phyloP scores from a whole-genome alignment of 2,329 filamentous ascomycete species.

The Aspergillus fischeri region DNA sequence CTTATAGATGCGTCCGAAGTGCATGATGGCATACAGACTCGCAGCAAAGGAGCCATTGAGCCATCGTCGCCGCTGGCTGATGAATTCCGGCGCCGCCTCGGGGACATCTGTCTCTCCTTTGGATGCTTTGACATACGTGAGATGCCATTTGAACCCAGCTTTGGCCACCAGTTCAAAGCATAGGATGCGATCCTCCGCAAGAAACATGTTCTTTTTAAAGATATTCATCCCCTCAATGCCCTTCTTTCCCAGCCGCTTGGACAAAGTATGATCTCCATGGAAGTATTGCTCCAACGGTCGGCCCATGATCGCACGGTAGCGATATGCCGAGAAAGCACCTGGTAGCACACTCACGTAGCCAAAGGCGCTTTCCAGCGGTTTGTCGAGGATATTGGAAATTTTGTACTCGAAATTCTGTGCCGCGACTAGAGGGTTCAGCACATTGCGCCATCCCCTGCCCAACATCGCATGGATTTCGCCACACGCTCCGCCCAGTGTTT shows the following conservation, averaged over 20 bases:
- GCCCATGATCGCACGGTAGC: constrained; percentile 97
- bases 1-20: constrained; percentile 98
- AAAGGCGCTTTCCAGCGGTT: constrained; percentile 93
- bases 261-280: constrained; percentile 97
- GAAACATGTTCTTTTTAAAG: constrained; percentile 99
- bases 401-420: constrained; percentile 99
- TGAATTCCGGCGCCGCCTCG: constrained; percentile 94
- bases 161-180: constrained; percentile 99
- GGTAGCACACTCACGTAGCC: constrained; percentile 97
- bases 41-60: constrained; percentile 98
- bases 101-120: constrained; percentile 99
- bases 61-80: constrained; percentile 96
- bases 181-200: constrained; percentile 99
- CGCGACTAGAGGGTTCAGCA: constrained; percentile 91
- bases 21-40: constrained; percentile 94
- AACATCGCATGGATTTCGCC: constrained; percentile 99
- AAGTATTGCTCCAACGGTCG: constrained; percentile 97
- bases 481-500: constrained; percentile 95
- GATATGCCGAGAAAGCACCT: constrained; percentile 97
- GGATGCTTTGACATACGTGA: constrained; percentile 97
- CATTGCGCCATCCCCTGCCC: constrained; percentile 82
- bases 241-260: constrained; percentile 93
- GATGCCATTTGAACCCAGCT: constrained; percentile 97
- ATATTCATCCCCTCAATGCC: constrained; percentile 99
- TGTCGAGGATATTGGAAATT: constrained; percentile 98